A percentile compares a stretch with the other conserved stretches of the same genome.
Conservation (phyloP, 345 rosid species). For the Lepidium sativum region DNA sequence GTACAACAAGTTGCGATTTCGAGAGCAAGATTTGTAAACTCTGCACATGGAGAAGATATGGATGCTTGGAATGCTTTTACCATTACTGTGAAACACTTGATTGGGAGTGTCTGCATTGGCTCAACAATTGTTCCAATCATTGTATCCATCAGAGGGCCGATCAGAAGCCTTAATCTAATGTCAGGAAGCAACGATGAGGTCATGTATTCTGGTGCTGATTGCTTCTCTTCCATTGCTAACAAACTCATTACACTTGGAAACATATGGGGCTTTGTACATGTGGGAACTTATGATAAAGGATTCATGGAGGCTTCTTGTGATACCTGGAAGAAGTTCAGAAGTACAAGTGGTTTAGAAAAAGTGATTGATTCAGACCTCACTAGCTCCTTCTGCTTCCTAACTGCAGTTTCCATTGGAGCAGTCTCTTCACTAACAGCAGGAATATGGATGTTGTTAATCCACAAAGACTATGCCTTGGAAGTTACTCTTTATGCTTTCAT, state of each 20-base stretch:
- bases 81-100: slow-evolving; percentile 39
- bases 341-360: slow-evolving; percentile 23
- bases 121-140: slow-evolving; percentile 51
- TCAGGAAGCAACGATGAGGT: slow-evolving; percentile 58
- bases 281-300: slow-evolving; percentile 58
- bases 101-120: slow-evolving; percentile 64
- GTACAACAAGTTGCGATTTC: slow-evolving; percentile 51
- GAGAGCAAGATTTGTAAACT: slow-evolving; percentile 42
- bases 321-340: slow-evolving; percentile 51
- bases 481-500: slow-evolving; percentile 59
- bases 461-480: slow-evolving; percentile 49
- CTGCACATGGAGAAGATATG: slow-evolving; percentile 45
- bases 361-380: slow-evolving; percentile 67
- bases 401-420: slow-evolving; percentile 55
- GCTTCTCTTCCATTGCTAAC: slow-evolving; percentile 51
- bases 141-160: slow-evolving; percentile 45
- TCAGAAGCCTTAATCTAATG: slow-evolving; percentile 38
- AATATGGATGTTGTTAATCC: slow-evolving; percentile 50
- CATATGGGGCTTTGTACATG: slow-evolving; percentile 78
- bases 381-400: slow-evolving; percentile 69
- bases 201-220: slow-evolving; percentile 56
- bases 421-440: slow-evolving; percentile 51
- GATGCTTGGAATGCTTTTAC: slow-evolving; percentile 32
- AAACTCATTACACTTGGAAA: slow-evolving; percentile 45
- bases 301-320: slow-evolving; percentile 64